Evolutionary conservation across 2,329 filamentous ascomycete genomes (phyloP).

Genomic region (Ceratocystis cacaofunesta): DNA sequence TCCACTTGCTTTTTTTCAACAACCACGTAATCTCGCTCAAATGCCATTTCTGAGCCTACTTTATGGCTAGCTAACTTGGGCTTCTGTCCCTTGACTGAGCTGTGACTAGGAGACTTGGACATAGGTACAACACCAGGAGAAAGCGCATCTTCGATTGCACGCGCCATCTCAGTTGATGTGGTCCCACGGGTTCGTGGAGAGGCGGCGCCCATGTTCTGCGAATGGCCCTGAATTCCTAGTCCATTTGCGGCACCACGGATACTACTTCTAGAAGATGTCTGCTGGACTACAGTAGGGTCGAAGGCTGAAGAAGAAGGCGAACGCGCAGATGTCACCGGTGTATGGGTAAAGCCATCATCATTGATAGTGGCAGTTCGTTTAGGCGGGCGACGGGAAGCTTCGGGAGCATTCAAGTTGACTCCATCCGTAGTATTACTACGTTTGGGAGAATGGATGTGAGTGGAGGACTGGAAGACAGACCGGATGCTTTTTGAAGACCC

Average conservation of each 20-base stretch:
- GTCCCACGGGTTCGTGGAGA: slow-evolving; percentile 5
- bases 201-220: not conserved
- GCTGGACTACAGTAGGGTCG: not conserved
- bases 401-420: not conserved
- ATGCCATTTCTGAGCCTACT: slow-evolving; percentile 72
- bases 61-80: slow-evolving; percentile 13
- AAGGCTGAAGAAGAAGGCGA: slow-evolving; percentile 7
- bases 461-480: slow-evolving; percentile 1
- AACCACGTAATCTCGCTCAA: slow-evolving; percentile 88
- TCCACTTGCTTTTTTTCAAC: slow-evolving; percentile 92
- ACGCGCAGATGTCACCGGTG: slow-evolving; percentile 14
- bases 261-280: slow-evolving; percentile 9
- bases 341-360: slow-evolving; percentile 11
- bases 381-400: slow-evolving; percentile 5
- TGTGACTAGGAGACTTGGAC: not conserved
- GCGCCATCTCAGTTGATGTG: slow-evolving; percentile 8
- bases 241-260: slow-evolving; percentile 9
- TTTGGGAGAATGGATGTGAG: slow-evolving; percentile 7
- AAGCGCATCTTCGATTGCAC: slow-evolving; percentile 8
- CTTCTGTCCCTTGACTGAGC: not conserved
- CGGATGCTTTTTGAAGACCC: slow-evolving; percentile 2
- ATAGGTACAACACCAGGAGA: slow-evolving; percentile 4
- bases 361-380: not conserved
- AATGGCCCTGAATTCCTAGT: slow-evolving; percentile 4
- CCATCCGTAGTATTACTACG: slow-evolving; percentile 7